These are phyloP conservation scores for Thelonectria discophora DNA, from an alignment of 2,329 filamentous ascomycete species.

Conservation along the genomic window DNA sequence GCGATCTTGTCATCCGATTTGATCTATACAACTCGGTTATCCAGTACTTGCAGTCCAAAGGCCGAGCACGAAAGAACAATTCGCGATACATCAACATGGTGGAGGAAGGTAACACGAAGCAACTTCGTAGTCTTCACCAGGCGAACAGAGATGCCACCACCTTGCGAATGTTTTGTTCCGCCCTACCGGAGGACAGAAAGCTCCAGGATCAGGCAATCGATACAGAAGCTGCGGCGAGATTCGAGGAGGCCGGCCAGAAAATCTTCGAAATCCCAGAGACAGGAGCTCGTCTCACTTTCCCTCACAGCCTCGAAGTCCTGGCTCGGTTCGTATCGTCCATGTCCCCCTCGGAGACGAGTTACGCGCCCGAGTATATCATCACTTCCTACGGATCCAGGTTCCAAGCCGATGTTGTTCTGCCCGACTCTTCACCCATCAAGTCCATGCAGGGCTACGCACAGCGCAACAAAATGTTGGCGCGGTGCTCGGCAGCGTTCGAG, in stretches of 20 bases:
- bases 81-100: constrained; percentile 89
- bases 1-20: constrained; percentile 76
- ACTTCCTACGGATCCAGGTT: constrained; percentile 66
- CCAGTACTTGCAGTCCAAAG: constrained; percentile 92
- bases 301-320: constrained; percentile 75
- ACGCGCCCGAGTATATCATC: constrained; percentile 69
- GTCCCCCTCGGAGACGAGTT: constrained; percentile 40
- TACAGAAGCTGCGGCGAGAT: constrained; percentile 21
- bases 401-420: constrained; percentile 81
- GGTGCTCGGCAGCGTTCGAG: constrained; percentile 88
- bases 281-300: constrained; percentile 81
- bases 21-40: constrained; percentile 91
- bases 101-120: constrained; percentile 72
- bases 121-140: constrained; percentile 65
- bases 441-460: constrained; percentile 71
- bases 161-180: constrained; percentile 79
- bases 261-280: constrained; percentile 70
- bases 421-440: constrained; percentile 75
- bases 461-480: constrained; percentile 78
- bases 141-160: constrained; percentile 67
- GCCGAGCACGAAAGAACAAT: constrained; percentile 78
- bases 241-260: constrained; percentile 50
- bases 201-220: constrained; percentile 39
- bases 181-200: constrained; percentile 77
- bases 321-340: constrained; percentile 78